Conservation (phyloP, 306 rosid species). For the Echinosophora koreensis region DNA sequence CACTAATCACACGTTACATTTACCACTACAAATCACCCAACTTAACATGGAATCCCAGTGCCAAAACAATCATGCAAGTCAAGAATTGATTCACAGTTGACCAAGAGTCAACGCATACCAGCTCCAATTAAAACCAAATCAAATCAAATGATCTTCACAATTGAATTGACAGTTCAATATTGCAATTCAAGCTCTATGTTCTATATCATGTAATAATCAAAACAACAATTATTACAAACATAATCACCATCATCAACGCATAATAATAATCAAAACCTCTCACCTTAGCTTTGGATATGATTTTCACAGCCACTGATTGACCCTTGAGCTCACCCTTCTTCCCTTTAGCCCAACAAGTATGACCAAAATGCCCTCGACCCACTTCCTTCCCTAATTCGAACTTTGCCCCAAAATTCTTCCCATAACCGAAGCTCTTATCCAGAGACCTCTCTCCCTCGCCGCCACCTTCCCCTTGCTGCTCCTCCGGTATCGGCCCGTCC, state of each 20-base stretch:
- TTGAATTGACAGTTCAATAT: not conserved
- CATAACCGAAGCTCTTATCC: conserved; percentile 89
- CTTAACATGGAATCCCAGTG: conserved; percentile 10
- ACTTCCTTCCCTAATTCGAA: conserved; percentile 92
- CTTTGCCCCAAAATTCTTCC: conserved; percentile 80
- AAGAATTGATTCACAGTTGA: conserved; percentile 44
- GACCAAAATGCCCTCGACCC: conserved; percentile 99
- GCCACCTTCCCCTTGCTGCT: conserved; percentile 63
- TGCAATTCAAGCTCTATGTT: not conserved
- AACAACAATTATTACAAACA: not conserved
- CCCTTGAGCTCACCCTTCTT: conserved; percentile 92
- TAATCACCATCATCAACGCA: not conserved
- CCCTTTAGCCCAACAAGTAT: conserved; percentile 90
- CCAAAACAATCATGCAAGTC: conserved; percentile 34
- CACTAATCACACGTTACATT: conserved; percentile 16
- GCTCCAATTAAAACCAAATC: conserved; percentile 19
- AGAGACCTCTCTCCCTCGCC: conserved; percentile 71
- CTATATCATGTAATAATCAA: not conserved
- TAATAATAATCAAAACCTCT: not conserved
- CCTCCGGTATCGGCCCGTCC: conserved; percentile 92
- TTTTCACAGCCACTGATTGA: conserved; percentile 89
- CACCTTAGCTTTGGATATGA: conserved; percentile 93
- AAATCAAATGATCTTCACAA: conserved; percentile 33
- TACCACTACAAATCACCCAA: conserved; percentile 14
- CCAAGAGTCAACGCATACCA: conserved; percentile 48